These are phyloP conservation scores for Fusarium gaditjirri DNA, from an alignment of 2,329 filamentous ascomycete genomes.

Conservation along the genomic window DNA sequence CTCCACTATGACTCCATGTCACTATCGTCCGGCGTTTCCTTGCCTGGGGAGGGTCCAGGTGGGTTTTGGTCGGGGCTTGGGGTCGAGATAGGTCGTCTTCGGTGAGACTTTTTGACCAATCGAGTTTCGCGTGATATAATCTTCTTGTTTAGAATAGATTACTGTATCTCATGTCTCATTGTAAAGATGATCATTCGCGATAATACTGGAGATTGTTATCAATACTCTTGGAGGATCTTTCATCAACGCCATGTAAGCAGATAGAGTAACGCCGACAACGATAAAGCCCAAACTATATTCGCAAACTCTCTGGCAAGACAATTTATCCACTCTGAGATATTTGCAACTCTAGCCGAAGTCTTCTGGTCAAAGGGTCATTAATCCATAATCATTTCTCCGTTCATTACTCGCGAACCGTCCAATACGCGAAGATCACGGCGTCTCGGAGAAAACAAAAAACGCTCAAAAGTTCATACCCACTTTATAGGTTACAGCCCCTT, in stretches of 20 bases:
- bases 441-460: background rate
- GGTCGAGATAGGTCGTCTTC: background rate
- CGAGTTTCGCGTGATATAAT: slow-evolving; percentile 9
- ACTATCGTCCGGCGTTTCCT: slow-evolving; percentile 10
- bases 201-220: background rate
- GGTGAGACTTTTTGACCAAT: background rate
- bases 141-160: background rate
- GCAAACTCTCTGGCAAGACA: background rate
- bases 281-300: background rate
- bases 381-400: background rate
- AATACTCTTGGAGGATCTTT: background rate
- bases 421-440: background rate
- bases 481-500: background rate
- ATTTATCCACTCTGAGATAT: background rate
- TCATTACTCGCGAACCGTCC: background rate
- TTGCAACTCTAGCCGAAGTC: background rate
- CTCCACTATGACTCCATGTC: slow-evolving; percentile 19
- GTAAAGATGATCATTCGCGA: no score
- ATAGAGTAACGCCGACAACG: background rate
- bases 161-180: background rate
- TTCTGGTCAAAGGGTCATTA: background rate
- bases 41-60: background rate
- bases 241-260: background rate
- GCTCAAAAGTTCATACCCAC: background rate
- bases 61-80: background rate